Evolutionary conservation across 176 grass and related monocot species (phyloP).

Genomic region (Zoysia pacifica): DNA sequence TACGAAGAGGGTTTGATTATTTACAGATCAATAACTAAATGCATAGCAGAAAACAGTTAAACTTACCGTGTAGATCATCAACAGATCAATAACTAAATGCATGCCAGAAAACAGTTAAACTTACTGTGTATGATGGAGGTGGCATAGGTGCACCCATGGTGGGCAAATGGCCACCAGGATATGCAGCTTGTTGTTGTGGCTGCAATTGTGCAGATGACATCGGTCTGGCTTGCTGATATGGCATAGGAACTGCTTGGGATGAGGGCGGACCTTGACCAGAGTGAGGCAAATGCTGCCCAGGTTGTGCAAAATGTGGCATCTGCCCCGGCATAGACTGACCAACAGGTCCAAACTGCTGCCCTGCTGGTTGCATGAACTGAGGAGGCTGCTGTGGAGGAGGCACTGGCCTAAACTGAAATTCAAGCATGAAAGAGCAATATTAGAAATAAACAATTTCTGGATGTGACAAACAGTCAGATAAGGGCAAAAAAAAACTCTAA

Average conservation of each 20-base stretch:
- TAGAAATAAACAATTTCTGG: conserved; percentile 36
- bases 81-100: not conserved
- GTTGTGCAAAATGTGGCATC: conserved; percentile 56
- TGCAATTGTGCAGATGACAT: conserved; percentile 62
- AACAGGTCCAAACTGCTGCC: conserved; percentile 62
- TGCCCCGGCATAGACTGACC: conserved; percentile 57
- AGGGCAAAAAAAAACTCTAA: conserved; percentile 11
- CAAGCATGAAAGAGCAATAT: conserved; percentile 4
- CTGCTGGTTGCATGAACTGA: conserved; percentile 54
- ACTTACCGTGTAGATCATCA: conserved; percentile 44
- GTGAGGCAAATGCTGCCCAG: conserved; percentile 65
- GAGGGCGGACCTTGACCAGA: conserved; percentile 53
- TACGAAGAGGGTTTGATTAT: conserved; percentile 30
- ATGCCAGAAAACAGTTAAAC: conserved; percentile 14
- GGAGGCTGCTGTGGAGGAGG: conserved; percentile 60
- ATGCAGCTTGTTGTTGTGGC: conserved; percentile 35
- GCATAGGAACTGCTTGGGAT: conserved; percentile 71
- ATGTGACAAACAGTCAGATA: conserved; percentile 15
- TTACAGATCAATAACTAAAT: not conserved
- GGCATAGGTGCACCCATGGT: conserved; percentile 58
- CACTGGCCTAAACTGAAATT: conserved; percentile 67
- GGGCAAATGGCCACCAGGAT: conserved; percentile 54
- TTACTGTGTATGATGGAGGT: conserved; percentile 72
- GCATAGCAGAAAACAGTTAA: conserved; percentile 7
- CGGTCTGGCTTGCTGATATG: conserved; percentile 59